Evolutionary conservation across 306 rosid genomes (phyloP).

Genomic region (Trifolium dubium): DNA sequence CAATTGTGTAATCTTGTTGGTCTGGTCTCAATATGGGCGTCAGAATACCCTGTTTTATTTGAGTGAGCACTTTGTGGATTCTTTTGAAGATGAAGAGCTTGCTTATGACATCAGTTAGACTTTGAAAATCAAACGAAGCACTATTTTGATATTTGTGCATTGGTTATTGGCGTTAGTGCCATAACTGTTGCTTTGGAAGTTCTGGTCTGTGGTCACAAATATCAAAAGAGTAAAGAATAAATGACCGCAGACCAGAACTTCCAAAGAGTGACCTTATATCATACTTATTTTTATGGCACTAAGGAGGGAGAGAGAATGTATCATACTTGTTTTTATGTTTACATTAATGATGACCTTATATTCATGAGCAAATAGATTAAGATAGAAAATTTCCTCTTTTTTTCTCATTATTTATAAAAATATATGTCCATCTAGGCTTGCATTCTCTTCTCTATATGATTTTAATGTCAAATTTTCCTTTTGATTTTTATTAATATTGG

Average conservation of each 20-base stretch:
- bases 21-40: background rate
- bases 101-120: background rate
- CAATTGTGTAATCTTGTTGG: conserved; percentile 10
- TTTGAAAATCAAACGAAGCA: background rate
- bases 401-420: conserved; percentile 1
- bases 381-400: background rate
- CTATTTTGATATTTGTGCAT: conserved; percentile 13
- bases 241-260: too few species aligned
- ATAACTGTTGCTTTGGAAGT: too few species aligned
- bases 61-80: background rate
- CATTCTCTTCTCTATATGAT: background rate
- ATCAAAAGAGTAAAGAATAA: too few species aligned
- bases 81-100: background rate
- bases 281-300: too few species aligned
- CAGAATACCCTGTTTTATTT: background rate
- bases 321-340: background rate
- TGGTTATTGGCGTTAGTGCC: background rate
- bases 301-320: background rate
- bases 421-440: background rate
- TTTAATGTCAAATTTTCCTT: background rate
- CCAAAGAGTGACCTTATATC: too few species aligned
- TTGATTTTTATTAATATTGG: conserved; percentile 15
- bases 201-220: too few species aligned
- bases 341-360: too few species aligned
- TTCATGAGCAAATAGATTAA: background rate